phyloP scores from a whole-genome alignment of 192 early-diverging fungal genomes.

The Rhizophagus clarus region DNA sequence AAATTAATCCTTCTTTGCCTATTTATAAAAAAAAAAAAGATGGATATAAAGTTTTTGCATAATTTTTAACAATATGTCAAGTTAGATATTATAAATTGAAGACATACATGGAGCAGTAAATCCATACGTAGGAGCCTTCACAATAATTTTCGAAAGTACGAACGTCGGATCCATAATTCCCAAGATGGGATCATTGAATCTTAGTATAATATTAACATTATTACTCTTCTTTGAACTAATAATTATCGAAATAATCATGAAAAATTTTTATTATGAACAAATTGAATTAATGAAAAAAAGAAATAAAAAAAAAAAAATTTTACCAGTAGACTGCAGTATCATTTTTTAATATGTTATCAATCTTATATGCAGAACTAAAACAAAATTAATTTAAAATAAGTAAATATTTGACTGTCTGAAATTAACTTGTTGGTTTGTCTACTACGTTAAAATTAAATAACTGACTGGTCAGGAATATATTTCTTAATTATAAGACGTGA shows the following conservation, averaged over 20 bases:
- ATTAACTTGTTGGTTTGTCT: neutral
- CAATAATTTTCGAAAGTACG: conserved; percentile 47
- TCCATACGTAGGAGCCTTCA: conserved; percentile 52
- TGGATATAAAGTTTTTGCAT: neutral
- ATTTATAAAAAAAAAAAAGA: neutral
- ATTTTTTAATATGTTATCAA: conserved; percentile 50
- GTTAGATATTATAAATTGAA: neutral
- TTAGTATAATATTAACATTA: conserved; percentile 45
- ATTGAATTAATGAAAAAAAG: neutral
- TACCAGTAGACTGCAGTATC: conserved; percentile 53
- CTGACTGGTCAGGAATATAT: no score
- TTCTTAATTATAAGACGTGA: no score
- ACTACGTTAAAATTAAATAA: neutral
- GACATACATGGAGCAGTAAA: conserved; percentile 55
- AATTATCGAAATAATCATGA: neutral
- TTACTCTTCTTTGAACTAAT: conserved; percentile 40
- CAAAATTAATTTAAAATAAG: neutral
- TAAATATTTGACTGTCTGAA: neutral
- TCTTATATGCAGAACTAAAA: conserved; percentile 37
- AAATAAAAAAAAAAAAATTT: neutral
- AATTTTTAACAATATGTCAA: neutral
- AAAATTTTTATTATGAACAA: neutral
- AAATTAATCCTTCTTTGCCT: conserved; percentile 56
- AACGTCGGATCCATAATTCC: conserved; percentile 34
- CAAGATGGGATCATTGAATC: conserved; percentile 33